A percentile compares a stretch with the other conserved stretches of the same genome.
phyloP scores from a whole-genome alignment of 2,329 filamentous ascomycete species.

The Lecanoromycetidae sp. region DNA sequence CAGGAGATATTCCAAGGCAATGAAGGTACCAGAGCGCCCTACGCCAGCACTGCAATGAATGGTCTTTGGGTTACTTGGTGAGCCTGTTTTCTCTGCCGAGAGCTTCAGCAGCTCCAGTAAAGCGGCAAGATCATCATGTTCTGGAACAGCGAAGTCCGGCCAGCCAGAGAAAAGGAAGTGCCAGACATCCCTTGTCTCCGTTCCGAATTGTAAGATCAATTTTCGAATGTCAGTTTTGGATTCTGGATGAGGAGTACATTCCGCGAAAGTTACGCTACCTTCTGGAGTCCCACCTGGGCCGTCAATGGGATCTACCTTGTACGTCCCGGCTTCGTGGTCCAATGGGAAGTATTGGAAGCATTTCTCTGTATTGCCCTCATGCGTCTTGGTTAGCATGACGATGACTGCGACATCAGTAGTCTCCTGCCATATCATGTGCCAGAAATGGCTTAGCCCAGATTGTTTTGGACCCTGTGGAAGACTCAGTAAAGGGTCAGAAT shows the following conservation, averaged over 20 bases:
- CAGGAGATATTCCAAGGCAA: conserved; percentile 84
- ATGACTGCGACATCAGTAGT: conserved; percentile 64
- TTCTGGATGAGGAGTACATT: conserved; percentile 41
- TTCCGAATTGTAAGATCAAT: conserved; percentile 41
- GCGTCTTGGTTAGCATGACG: conserved; percentile 86
- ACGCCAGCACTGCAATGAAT: conserved; percentile 86
- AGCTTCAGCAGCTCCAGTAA: conserved; percentile 40
- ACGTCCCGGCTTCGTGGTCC: conserved; percentile 32
- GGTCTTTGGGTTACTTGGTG: conserved; percentile 57
- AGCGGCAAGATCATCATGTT: conserved; percentile 39
- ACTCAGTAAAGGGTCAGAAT: neutral
- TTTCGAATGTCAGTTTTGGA: conserved; percentile 61
- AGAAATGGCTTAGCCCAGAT: conserved; percentile 67
- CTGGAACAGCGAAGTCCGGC: conserved; percentile 81
- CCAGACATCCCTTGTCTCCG: conserved; percentile 55
- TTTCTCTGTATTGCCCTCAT: conserved; percentile 66
- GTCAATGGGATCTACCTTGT: conserved; percentile 20
- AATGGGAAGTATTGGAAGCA: conserved; percentile 80
- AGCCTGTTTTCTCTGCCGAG: conserved; percentile 33
- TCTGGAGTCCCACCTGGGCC: conserved; percentile 22
- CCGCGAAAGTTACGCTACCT: conserved; percentile 53
- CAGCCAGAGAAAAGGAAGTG: conserved; percentile 79
- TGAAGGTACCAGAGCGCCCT: conserved; percentile 88
- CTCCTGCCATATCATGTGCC: conserved; percentile 91
- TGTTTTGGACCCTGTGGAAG: conserved; percentile 57